Conservation (phyloP, 768 basidiomycete species). For the Mrakia blollopis region DNA sequence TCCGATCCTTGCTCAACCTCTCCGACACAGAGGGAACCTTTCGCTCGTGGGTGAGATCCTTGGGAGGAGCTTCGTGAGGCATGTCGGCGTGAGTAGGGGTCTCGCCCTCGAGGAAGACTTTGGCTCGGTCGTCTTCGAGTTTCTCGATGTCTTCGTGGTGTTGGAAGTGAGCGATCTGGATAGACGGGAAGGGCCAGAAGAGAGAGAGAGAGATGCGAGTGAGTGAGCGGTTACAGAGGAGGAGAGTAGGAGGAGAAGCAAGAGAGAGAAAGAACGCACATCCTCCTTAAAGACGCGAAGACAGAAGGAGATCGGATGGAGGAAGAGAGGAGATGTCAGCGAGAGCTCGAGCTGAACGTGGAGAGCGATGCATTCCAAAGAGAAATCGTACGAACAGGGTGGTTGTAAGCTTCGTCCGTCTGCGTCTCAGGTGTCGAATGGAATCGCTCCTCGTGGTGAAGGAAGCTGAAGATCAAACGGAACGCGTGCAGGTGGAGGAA, state of each 20-base stretch:
- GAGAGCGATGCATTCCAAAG: conserved; percentile 46
- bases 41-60: not conserved
- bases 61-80: conserved; percentile 17
- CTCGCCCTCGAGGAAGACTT: conserved; percentile 31
- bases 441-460: conserved; percentile 89
- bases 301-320: not conserved
- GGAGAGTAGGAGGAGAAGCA: not conserved
- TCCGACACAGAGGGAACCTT: conserved; percentile 3
- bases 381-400: conserved; percentile 57
- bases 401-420: conserved; percentile 87
- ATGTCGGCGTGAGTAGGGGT: conserved; percentile 32
- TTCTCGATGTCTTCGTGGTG: conserved; percentile 30
- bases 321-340: not conserved
- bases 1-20: conserved; percentile 5
- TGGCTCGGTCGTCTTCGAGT: conserved; percentile 24
- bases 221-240: not conserved
- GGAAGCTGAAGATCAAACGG: conserved; percentile 38
- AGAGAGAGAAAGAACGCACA: not conserved
- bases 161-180: conserved; percentile 30
- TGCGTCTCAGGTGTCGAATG: conserved; percentile 97
- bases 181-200: not conserved
- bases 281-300: not conserved
- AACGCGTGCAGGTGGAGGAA: not conserved
- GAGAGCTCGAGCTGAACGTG: not conserved
- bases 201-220: not conserved